Evolutionary conservation across 1,284 basidiomycete species (phyloP).

Genomic region (Takashimella koratensis): DNA sequence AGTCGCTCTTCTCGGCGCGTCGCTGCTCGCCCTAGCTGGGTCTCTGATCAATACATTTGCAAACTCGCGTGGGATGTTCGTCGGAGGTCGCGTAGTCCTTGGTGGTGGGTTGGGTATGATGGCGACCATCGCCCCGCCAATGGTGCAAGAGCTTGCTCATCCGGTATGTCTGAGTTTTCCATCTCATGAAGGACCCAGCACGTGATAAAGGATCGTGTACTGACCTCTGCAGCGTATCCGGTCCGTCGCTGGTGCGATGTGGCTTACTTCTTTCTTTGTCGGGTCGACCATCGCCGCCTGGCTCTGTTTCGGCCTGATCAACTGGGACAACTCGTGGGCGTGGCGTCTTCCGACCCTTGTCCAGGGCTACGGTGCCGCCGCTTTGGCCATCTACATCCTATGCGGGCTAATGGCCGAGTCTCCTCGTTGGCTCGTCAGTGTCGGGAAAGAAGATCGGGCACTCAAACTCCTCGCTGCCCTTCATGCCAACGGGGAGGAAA

Average conservation of each 20-base stretch:
- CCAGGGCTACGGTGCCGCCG: constrained; percentile 52
- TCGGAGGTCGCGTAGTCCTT: constrained; percentile 55
- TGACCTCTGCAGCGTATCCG: not conserved
- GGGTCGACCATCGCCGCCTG: constrained; percentile 52
- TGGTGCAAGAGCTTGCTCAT: constrained; percentile 72
- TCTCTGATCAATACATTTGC: constrained; percentile 54
- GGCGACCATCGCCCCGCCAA: constrained; percentile 59
- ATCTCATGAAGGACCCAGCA: constrained; percentile 55
- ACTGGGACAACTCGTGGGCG: constrained; percentile 17
- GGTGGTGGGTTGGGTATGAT: constrained; percentile 58
- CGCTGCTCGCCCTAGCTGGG: constrained; percentile 56
- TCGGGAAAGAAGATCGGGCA: constrained; percentile 54
- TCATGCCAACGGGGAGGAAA: constrained; percentile 25
- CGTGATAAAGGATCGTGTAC: too few relatives aligned
- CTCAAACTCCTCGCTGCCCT: constrained; percentile 49
- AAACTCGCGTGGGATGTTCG: constrained; percentile 64
- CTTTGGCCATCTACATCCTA: constrained; percentile 41
- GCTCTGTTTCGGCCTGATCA: constrained; percentile 21
- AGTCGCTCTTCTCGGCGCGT: constrained; percentile 34
- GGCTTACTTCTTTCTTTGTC: constrained; percentile 69
- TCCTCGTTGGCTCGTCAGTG: constrained; percentile 59
- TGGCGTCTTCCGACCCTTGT: constrained; percentile 60
- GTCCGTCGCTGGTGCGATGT: constrained; percentile 27
- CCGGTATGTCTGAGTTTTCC: constrained; percentile 63
- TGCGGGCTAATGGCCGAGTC: constrained; percentile 55